Base-by-base conservation (phyloP, 257 asterid genomes). In the Solanum pinnatisectum region DNA sequence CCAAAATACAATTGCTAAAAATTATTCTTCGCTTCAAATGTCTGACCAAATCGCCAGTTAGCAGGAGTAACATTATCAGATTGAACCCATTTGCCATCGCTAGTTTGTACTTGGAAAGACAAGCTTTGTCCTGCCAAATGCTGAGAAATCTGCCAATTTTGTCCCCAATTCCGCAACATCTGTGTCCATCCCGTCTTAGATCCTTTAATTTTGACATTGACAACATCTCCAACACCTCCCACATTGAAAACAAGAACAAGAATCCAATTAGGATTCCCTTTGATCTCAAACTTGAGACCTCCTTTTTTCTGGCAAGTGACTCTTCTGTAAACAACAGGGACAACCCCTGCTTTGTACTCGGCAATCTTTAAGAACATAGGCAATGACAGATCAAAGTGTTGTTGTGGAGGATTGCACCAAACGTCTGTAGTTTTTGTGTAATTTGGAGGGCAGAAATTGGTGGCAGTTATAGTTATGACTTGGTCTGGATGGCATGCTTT, bases 161-260 rank as follows among this genome's bases (percentile, higher is more conserved):
- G 89, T 4, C 94, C 95, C 94, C 94, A 93, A 44, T 91, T 91
- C 1, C 94, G 86, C 0, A 2, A 39, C 93, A 93, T 68, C 1
- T 14, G 23, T 8, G 20, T 25, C 95, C 94, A 92, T 2, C 10
- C 35, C 6, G 88, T 79, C 5, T 73, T 65, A 9, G 86, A 86
- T 5, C 92, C 90, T 39, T 86, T 86, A 23, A 93, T 84, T 76
- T 88, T 84, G 6, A 92, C 56, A 4, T 36, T 65, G 1, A 5
- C 67, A 16, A 93, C 92, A 10, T 92, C 92, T 20, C 95, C 94
- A 1, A 33, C 90, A 12, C 95, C 95, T 23, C 91, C 92, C 32
- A 93, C 94, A 23, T 93, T 92, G 30, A 76, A 59, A 23, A 90
- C 89, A n/a, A 87, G 52, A 4, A 91, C 89, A 40, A 91, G 84